phyloP scores from a whole-genome alignment of 148 eudicot genomes.

The Nepenthes mirabilis region DNA sequence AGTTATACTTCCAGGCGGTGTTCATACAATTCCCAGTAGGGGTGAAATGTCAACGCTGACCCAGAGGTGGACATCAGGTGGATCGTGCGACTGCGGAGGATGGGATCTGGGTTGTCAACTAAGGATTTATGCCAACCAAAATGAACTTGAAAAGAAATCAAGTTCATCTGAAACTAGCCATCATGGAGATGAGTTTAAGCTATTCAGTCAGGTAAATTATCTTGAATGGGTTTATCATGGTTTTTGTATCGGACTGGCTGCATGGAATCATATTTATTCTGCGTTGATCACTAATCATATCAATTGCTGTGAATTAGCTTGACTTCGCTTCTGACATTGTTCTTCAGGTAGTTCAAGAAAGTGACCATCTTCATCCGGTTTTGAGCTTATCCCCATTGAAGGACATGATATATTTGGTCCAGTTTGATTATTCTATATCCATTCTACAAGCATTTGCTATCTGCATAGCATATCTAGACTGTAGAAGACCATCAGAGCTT shows the following conservation, averaged over 20 bases:
- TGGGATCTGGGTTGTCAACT: constrained; percentile 92
- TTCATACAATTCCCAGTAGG: constrained; percentile 63
- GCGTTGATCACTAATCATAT: no score
- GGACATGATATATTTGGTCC: constrained; percentile 54
- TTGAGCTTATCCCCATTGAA: constrained; percentile 50
- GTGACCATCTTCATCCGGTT: constrained; percentile 4
- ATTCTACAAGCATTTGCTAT: constrained; percentile 73
- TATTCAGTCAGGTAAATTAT: constrained; percentile 45
- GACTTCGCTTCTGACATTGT: background rate
- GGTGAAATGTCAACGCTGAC: constrained; percentile 68
- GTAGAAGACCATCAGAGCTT: constrained; percentile 35
- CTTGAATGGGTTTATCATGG: background rate
- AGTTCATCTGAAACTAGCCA: constrained; percentile 10
- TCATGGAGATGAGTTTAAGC: constrained; percentile 24
- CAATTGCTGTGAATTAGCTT: no score
- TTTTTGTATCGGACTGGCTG: no score
- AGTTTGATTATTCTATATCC: constrained; percentile 51
- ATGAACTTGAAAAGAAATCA: constrained; percentile 11
- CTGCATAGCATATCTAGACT: constrained; percentile 43
- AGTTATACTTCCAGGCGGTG: constrained; percentile 76
- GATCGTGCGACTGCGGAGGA: constrained; percentile 89
- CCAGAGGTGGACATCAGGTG: constrained; percentile 74
- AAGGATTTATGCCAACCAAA: constrained; percentile 29
- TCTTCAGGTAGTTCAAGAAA: constrained; percentile 38
- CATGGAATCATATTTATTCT: no score